Percentiles rank a stretch among this genome's conserved stretches.
These are phyloP conservation scores for Selenicereus undatus DNA, from an alignment of 148 eudicot species.

Conservation along the genomic window DNA sequence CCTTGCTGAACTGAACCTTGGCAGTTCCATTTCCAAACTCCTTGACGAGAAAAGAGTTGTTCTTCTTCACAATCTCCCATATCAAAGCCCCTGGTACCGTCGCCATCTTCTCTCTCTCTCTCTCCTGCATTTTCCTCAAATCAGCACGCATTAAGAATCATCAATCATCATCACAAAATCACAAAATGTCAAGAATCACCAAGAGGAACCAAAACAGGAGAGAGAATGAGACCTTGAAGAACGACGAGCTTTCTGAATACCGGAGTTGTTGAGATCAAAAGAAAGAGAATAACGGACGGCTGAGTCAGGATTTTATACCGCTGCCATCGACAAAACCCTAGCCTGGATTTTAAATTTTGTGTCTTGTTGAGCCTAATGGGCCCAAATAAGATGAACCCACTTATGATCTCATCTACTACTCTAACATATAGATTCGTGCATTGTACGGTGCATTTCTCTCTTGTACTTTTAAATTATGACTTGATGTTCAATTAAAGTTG, in stretches of 20 bases:
- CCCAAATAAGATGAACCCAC: not conserved
- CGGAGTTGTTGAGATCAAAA: slow-evolving; percentile 2
- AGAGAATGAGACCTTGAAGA: not conserved
- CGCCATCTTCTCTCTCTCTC: slow-evolving; percentile 47
- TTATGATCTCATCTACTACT: no score
- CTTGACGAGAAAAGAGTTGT: slow-evolving; percentile 81
- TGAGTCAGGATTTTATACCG: slow-evolving; percentile 32
- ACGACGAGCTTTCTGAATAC: no score
- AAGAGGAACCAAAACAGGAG: not conserved
- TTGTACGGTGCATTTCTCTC: no score
- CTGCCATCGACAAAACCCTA: slow-evolving; percentile 24
- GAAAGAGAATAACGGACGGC: not conserved
- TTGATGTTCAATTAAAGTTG: no score
- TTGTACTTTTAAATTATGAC: no score
- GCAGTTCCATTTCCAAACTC: slow-evolving; percentile 80
- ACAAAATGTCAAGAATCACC: no score
- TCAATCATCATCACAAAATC: not conserved
- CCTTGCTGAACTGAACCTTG: slow-evolving; percentile 73
- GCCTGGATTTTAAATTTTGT: not conserved
- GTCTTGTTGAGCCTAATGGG: not conserved
- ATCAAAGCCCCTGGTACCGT: slow-evolving; percentile 79
- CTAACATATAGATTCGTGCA: no score
- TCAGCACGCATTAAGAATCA: not conserved
- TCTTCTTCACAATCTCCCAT: slow-evolving; percentile 97
- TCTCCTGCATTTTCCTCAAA: not conserved